Base-by-base conservation (phyloP, 2,329 filamentous ascomycete genomes). In the Cadophora sp. region DNA sequence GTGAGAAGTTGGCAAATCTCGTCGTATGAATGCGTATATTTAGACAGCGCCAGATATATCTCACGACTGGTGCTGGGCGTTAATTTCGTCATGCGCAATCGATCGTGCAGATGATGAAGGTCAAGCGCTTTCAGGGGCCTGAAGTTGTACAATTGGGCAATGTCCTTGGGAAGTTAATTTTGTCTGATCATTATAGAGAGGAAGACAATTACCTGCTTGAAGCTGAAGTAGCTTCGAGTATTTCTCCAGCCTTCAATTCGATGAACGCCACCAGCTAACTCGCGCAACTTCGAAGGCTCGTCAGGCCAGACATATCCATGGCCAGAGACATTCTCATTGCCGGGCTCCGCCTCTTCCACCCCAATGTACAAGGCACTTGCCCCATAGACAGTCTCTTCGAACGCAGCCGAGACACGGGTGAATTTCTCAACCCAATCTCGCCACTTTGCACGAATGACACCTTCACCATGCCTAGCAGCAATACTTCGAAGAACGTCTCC, bases 301-400 rank as follows among this genome's bases (percentile, higher is more conserved):
- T 97, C 93, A 3, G 91, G 82, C 96, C 96, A 99, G 40, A 99
- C 95, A 77, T 97, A 98, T 50, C 96, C 96, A 78, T 98, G 96
- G 0, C 95, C 95, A 14, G 87, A 87, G 14, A 92, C 84, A 4
- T 86, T 86, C 3, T 86, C 85, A 4, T 85, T 82, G 46, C 82
- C 82, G 68, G 84, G 81, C 48, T 90, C 88, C 50, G 86, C 84
- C 76, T 94, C 92, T 72, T 93, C 91, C 14, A 90, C 88, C 5
- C 92, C 92, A 68, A 97, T 93, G 76, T 94, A 93, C 40, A 99
- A 84, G 40, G 94, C 93, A 68, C 92, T 97, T 14, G 93, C 93
- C 31, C 96, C 97, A 76, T 97, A 99, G 4, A 99, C 96, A 43
- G 88, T 91, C 80, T 99, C 96, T 78, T 99, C 96, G 73, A 98